Base-by-base conservation (phyloP, 2,329 filamentous ascomycete genomes). In the Kalmusia sp. region DNA sequence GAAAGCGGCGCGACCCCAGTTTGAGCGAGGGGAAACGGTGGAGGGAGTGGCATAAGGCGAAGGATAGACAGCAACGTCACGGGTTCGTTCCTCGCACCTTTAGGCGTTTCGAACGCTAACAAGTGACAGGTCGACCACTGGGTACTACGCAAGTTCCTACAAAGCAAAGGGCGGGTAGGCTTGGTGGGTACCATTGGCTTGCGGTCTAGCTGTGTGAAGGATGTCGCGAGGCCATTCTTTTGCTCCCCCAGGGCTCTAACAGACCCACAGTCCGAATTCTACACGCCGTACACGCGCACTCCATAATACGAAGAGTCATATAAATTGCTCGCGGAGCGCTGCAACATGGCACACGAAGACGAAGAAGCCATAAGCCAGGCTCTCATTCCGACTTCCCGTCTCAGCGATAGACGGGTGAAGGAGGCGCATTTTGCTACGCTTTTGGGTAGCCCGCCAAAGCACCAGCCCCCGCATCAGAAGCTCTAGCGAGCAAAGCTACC, bases 401-500 rank as follows among this genome's bases (percentile, higher is more conserved):
- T 25, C 21, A 35, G 30, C 17, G n/a, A 9, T 9, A n/a, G 27
- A 12, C 27, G 7, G 6, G n/a, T 28, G 12, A 12, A 28, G 41
- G 11, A 34, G 12, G 12, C 17, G 28, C 28, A 44, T 34, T 19
- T 21, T 25, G 43, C 30, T 24, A 15, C 30, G 27, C 27, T 15
- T 21, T 9, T 25, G 19, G 19, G 30, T 28, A 28, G 6, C 41
- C 15, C n/a, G 8, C n/a, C 21, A 11, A n/a, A 17, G 19, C 34
- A 7, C 25, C 4, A 3, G 15, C 21, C 33, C 43, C 43, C 43
- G 30, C 41, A 45, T 17, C 33, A 12, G 24, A 11, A 19, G 24
- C 27, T 30, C 44, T 47, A 47, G 44, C 44, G 31, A 27, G 31
- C 31, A 28, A n/a, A 47, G 33, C 44, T 47, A 47, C 44, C 44